phyloP scores from a whole-genome alignment of 306 rosid species.

The Cucurbita pepo region DNA sequence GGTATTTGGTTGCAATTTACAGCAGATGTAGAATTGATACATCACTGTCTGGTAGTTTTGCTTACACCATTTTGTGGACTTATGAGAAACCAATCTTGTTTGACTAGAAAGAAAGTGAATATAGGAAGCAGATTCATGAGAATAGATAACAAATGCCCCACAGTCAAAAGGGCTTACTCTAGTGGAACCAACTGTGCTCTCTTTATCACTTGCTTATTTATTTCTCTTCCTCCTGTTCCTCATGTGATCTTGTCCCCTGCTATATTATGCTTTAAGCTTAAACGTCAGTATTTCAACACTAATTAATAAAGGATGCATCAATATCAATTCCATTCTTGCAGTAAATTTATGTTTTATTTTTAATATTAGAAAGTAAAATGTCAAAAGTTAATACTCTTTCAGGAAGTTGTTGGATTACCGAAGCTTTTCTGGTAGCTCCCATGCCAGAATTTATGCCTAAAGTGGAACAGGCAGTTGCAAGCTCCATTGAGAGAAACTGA shows the following conservation, averaged over 20 bases:
- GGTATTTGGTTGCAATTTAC: background rate
- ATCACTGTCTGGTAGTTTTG: background rate
- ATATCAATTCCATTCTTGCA: background rate
- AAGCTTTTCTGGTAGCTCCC: background rate
- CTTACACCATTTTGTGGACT: background rate
- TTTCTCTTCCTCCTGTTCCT: conserved; percentile 6
- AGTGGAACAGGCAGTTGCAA: conserved; percentile 18
- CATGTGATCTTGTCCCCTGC: conserved; percentile 17
- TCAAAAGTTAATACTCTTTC: background rate
- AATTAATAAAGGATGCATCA: background rate
- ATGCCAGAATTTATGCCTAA: background rate
- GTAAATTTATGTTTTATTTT: background rate
- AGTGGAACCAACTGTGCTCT: conserved; percentile 4
- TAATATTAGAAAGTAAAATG: background rate
- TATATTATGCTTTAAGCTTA: background rate
- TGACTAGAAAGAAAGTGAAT: background rate
- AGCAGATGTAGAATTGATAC: background rate
- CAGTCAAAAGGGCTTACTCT: conserved; percentile 1
- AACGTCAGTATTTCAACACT: background rate
- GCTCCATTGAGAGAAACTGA: conserved; percentile 30
- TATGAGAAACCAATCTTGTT: background rate
- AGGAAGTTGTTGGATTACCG: conserved; percentile 5
- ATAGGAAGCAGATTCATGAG: background rate
- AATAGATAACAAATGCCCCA: background rate
- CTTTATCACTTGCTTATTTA: conserved; percentile 10